Conservation (phyloP, 2,329 filamentous ascomycete species). For the Fusarium euwallaceae region DNA sequence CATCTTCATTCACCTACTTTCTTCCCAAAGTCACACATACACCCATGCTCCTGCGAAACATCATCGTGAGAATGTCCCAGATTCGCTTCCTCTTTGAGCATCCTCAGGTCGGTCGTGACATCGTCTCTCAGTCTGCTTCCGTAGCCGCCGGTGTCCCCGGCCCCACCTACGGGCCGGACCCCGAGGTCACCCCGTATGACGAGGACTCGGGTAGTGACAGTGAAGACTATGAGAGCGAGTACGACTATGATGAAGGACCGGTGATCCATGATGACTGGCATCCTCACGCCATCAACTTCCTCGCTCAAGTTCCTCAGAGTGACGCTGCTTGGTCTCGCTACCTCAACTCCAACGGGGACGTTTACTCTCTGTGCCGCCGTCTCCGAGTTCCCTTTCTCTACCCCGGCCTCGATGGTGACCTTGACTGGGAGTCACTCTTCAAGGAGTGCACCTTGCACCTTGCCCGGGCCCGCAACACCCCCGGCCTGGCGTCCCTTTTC, state of each 20-base stretch:
- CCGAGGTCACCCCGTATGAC: not conserved
- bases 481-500: conserved; percentile 27
- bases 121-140: conserved; percentile 16
- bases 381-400: conserved; percentile 19
- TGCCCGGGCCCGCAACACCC: not conserved
- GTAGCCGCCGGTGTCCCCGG: not conserved
- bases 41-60: not conserved
- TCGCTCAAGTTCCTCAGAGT: conserved; percentile 18
- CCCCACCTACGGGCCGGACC: not conserved
- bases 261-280: conserved; percentile 1
- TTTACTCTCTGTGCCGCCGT: conserved; percentile 10
- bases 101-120: not conserved
- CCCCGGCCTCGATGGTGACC: not conserved
- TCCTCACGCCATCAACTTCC: conserved; percentile 24
- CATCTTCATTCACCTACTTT: not conserved
- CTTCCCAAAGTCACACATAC: not conserved
- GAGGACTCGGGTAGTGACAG: not conserved
- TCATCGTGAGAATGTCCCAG: not conserved
- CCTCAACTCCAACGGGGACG: conserved; percentile 14
- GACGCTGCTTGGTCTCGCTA: conserved; percentile 25
- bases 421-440: conserved; percentile 20
- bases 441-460: conserved; percentile 20
- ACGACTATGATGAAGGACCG: not conserved
- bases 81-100: conserved; percentile 16
- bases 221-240: not conserved